These are phyloP conservation scores for Neurospora tetraspora DNA, from an alignment of 495 filamentous ascomycete genomes.

Conservation along the genomic window DNA sequence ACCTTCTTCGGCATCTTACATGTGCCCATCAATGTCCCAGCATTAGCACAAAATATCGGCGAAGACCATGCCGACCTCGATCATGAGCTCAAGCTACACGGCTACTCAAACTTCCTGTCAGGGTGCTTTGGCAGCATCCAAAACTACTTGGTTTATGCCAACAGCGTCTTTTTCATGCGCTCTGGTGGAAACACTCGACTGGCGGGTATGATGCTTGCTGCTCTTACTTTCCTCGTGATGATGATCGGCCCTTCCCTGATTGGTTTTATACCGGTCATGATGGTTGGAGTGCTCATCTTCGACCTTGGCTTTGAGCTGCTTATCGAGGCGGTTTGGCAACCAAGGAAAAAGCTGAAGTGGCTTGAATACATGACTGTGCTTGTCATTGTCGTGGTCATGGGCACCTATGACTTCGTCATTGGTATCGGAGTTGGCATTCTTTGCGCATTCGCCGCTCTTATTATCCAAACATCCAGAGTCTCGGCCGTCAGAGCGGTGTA, in stretches of 20 bases:
- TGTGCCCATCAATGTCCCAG: constrained; percentile 95
- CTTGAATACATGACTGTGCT: constrained; percentile 89
- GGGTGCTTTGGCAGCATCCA: constrained; percentile 84
- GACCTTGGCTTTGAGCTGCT: constrained; percentile 84
- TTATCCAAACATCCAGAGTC: constrained; percentile 81
- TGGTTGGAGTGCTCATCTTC: constrained; percentile 91
- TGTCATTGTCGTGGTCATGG: constrained; percentile 93
- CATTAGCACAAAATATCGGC: constrained; percentile 75
- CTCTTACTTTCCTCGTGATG: constrained; percentile 69
- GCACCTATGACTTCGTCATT: constrained; percentile 87
- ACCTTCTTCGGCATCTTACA: constrained; percentile 97
- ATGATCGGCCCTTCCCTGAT: constrained; percentile 77
- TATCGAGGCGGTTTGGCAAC: constrained; percentile 76
- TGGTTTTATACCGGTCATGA: constrained; percentile 92
- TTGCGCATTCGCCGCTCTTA: constrained; percentile 79
- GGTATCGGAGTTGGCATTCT: constrained; percentile 89
- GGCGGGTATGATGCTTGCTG: constrained; percentile 78
- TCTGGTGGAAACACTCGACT: constrained; percentile 80
- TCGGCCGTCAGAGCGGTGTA: constrained; percentile 81
- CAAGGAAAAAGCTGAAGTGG: constrained; percentile 72
- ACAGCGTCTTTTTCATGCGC: constrained; percentile 87
- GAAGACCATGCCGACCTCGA: constrained; percentile 89
- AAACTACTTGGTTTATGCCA: constrained; percentile 96
- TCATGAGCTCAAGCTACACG: constrained; percentile 85
- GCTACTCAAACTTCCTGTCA: constrained; percentile 84